Conservation (phyloP, 331 rosid species). For the Malus hybrid region DNA sequence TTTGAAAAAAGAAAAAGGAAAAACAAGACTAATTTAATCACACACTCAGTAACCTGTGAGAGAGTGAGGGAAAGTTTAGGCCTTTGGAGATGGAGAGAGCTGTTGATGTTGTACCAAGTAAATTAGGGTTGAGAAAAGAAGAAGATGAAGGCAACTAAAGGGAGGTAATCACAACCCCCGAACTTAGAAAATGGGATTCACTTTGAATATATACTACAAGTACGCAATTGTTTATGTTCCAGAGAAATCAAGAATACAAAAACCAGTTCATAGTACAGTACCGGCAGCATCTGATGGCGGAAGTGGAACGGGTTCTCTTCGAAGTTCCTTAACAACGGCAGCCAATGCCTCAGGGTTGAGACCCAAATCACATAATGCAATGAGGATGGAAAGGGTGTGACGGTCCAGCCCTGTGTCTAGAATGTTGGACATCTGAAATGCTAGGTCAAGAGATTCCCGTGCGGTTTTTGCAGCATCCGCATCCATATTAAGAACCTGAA, state of each 20-base stretch:
- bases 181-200: not conserved
- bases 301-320: slow-evolving; percentile 13
- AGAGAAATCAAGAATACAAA: not conserved
- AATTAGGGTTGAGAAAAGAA: not conserved
- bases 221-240: not conserved
- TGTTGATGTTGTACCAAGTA: no score
- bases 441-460: slow-evolving; percentile 63
- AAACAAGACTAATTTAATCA: not conserved
- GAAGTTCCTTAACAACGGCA: slow-evolving; percentile 62
- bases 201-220: not conserved
- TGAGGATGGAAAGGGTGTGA: slow-evolving; percentile 67
- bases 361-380: slow-evolving; percentile 72
- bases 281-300: slow-evolving; percentile 9
- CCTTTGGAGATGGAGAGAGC: not conserved
- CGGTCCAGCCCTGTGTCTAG: slow-evolving; percentile 67
- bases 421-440: slow-evolving; percentile 63
- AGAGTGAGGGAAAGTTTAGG: not conserved
- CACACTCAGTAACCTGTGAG: not conserved
- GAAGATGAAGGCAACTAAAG: not conserved
- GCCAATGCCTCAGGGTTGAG: slow-evolving; percentile 76
- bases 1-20: no score
- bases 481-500: slow-evolving; percentile 39
- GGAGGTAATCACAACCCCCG: not conserved
- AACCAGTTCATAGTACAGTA: slow-evolving; percentile 3
- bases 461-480: slow-evolving; percentile 57